Conservation (phyloP, 73 alveolate genomes). For the Paramecium caudatum region DNA sequence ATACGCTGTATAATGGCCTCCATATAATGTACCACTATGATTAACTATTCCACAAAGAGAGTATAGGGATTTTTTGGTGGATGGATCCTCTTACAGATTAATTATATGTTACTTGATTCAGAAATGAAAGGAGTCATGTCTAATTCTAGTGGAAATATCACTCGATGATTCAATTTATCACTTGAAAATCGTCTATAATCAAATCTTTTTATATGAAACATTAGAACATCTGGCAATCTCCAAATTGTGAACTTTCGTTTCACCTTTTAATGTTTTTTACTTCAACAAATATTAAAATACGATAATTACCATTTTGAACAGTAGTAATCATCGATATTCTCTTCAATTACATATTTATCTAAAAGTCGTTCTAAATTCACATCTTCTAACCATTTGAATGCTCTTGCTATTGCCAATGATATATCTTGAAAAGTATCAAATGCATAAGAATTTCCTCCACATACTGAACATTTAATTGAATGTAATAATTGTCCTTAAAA, state of each 20-base stretch:
- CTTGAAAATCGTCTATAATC: conserved; percentile 69
- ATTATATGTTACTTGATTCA: conserved; percentile 44
- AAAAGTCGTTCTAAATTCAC: conserved; percentile 42
- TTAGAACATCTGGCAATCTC: conserved; percentile 68
- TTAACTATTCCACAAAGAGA: conserved; percentile 69
- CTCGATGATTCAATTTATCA: conserved; percentile 54
- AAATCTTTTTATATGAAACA: conserved; percentile 73
- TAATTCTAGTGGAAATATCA: conserved; percentile 65
- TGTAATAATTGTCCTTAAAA: conserved; percentile 87
- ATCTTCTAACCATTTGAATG: conserved; percentile 43
- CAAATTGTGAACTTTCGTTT: conserved; percentile 65
- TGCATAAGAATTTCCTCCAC: conserved; percentile 80
- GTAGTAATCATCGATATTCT: conserved; percentile 54
- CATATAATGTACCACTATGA: conserved; percentile 76
- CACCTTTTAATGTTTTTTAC: conserved; percentile 60
- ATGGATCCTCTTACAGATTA: conserved; percentile 37
- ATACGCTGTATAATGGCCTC: conserved; percentile 79
- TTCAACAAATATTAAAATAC: not conserved
- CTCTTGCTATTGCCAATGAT: conserved; percentile 64
- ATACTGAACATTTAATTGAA: conserved; percentile 79
- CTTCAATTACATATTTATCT: conserved; percentile 58
- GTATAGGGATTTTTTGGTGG: conserved; percentile 53
- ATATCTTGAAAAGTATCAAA: conserved; percentile 85
- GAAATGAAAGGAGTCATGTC: conserved; percentile 57
- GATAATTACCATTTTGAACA: conserved; percentile 64